Base-by-base conservation (phyloP, 2,329 filamentous ascomycete genomes). In the Xylariales sp. region DNA sequence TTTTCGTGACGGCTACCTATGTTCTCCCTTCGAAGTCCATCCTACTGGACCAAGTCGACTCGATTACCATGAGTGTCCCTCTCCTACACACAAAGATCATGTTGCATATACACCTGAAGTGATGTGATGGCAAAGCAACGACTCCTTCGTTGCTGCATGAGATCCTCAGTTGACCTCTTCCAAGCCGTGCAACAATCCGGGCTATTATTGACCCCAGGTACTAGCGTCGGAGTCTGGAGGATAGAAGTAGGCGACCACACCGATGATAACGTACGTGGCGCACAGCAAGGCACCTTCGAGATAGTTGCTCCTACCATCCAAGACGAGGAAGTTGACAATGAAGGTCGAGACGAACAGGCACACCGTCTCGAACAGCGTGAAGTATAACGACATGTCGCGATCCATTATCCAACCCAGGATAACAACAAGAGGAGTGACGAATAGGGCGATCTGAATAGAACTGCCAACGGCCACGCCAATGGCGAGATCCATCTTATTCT, bases 351-450 rank as follows among this genome's bases (percentile, higher is more conserved):
- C 80, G 62, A 94, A 94, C 55, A 94, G 76, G 43, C 84, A 87
- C 16, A 93, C 85, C 0, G 88, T 94, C 73, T 94, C 88, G 63
- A 94, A 95, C 36, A 88, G 74, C 46, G 88, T 88, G 62, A 94
- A 94, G 68, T 91, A 89, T 24, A 94, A 73, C 20, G 84, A 77
- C 81, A 87, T 86, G n/a, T 81, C 71, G 45, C 75, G 76, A 46
- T 72, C 64, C 60, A 86, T 74, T 46, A 73, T 74, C 83, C 83
- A 87, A n/a, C 82, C 83, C 15, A 86, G 67, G 18, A 86, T 78
- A 22, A 87, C 82, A 22, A 86, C 73, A 14, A 86, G 65, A 1
- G 83, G 83, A 4, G 82, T 86, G 39, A 86, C 72, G 55, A 86
- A 83, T 6, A 87, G 68, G 11, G 82, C 78, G 58, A 87, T 86